A percentile compares a stretch with the other conserved stretches of the same genome.
Evolutionary conservation across 2,329 filamentous ascomycete genomes (phyloP).

Genomic region (Diaporthe sp.): DNA sequence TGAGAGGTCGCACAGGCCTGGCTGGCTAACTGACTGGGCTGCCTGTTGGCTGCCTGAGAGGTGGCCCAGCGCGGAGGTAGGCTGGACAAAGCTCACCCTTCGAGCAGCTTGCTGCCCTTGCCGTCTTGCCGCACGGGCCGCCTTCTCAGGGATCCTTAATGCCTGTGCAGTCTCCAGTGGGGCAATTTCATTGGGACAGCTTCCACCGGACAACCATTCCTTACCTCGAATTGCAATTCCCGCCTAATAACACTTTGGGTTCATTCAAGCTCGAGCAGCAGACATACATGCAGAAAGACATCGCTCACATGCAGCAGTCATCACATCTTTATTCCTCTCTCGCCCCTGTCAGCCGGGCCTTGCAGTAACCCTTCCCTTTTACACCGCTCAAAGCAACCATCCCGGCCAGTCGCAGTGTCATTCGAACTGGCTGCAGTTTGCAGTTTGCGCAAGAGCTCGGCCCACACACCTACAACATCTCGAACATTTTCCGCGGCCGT

Average conservation of each 20-base stretch:
- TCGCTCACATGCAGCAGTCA: background rate
- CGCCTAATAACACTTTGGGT: too few species aligned
- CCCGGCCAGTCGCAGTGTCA: background rate
- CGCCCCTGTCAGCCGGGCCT: background rate
- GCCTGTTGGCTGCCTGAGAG: background rate
- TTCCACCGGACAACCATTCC: background rate
- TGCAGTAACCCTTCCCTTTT: background rate
- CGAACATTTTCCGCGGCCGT: background rate
- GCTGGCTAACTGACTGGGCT: background rate
- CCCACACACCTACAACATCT: background rate
- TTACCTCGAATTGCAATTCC: background rate
- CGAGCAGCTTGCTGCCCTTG: background rate
- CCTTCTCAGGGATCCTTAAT: background rate
- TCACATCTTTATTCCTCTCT: background rate
- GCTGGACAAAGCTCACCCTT: background rate
- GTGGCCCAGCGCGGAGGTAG: background rate
- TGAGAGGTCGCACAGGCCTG: background rate
- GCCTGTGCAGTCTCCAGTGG: background rate
- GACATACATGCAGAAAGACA: background rate
- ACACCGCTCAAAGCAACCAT: background rate
- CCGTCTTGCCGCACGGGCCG: slow-evolving; percentile 6
- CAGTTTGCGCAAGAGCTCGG: background rate
- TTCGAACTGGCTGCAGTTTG: background rate
- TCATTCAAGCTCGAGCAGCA: background rate
- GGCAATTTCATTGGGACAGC: background rate